phyloP scores from a whole-genome alignment of 108 stramenopile species.

The Cyclotella sp. region DNA sequence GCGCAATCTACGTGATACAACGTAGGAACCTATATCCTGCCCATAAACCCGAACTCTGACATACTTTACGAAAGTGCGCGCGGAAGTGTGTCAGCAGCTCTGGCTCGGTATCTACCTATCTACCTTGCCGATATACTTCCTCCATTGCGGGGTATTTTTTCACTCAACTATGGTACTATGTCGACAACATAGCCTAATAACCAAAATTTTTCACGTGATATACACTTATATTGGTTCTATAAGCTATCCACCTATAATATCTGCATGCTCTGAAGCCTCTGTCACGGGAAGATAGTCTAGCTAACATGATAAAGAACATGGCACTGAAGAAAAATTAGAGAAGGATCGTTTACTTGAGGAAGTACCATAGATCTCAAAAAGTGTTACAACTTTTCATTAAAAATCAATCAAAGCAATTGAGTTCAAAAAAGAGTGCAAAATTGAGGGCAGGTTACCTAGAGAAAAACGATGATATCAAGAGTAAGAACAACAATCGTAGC shows the following conservation, averaged over 20 bases:
- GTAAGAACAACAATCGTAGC: background rate
- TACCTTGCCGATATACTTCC: too few relatives aligned
- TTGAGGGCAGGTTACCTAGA: background rate
- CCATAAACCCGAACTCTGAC: too few relatives aligned
- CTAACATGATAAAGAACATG: conserved; percentile 3
- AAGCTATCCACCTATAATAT: conserved; percentile 33
- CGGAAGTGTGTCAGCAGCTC: too few relatives aligned
- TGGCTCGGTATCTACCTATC: too few relatives aligned
- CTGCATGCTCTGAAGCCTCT: conserved; percentile 10
- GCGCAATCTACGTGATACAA: too few relatives aligned
- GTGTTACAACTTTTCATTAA: conserved; percentile 17
- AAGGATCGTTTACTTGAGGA: conserved; percentile 17
- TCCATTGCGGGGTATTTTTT: too few relatives aligned
- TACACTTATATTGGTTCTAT: conserved; percentile 20
- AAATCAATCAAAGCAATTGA: conserved; percentile 2
- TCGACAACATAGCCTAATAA: too few relatives aligned
- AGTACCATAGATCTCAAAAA: conserved; percentile 12
- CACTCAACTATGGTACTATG: too few relatives aligned
- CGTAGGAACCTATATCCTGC: too few relatives aligned
- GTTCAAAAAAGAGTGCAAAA: conserved; percentile 19
- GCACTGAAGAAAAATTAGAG: conserved; percentile 18
- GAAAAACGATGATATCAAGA: background rate
- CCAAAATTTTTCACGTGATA: conserved; percentile 27
- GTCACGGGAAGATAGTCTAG: conserved; percentile 14
- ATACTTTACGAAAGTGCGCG: too few relatives aligned